These are phyloP conservation scores for Lactarius vividus DNA, from an alignment of 768 basidiomycete species.

Conservation along the genomic window DNA sequence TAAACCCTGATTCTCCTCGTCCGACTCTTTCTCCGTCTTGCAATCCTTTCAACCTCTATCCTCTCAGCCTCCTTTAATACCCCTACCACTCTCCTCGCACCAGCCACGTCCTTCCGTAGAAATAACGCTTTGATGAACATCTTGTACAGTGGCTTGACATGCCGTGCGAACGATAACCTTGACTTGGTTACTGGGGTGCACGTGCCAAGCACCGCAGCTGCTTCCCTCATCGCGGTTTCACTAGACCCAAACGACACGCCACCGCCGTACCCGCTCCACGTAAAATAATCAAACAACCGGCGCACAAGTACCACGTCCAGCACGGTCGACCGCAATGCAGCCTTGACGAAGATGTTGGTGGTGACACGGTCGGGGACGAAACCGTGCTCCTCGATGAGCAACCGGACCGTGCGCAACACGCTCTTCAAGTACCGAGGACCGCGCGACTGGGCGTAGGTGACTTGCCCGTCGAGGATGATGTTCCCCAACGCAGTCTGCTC, in stretches of 20 bases:
- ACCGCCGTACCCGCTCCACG: slow-evolving; percentile 55
- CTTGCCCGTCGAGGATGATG: slow-evolving; percentile 48
- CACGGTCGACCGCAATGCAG: slow-evolving; percentile 50
- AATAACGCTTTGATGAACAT: slow-evolving; percentile 27
- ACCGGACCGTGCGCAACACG: slow-evolving; percentile 39
- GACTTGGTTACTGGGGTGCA: slow-evolving; percentile 10
- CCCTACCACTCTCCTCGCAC: slow-evolving; percentile 25
- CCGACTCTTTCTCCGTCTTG: neutral
- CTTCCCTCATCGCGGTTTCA: slow-evolving; percentile 12
- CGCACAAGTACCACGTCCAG: slow-evolving; percentile 47
- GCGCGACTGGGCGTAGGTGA: slow-evolving; percentile 34
- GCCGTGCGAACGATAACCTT: slow-evolving; percentile 20
- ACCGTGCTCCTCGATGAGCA: slow-evolving; percentile 43
- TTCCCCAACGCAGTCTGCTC: slow-evolving; percentile 51
- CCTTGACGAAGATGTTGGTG: slow-evolving; percentile 64
- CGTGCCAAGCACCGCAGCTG: slow-evolving; percentile 17
- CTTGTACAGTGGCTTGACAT: slow-evolving; percentile 26
- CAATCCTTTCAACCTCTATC: slow-evolving; percentile 15
- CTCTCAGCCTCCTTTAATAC: slow-evolving; percentile 23
- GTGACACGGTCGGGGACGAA: slow-evolving; percentile 69
- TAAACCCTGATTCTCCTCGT: neutral
- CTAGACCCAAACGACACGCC: slow-evolving; percentile 19
- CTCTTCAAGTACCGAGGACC: slow-evolving; percentile 48
- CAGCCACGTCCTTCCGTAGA: slow-evolving; percentile 24
- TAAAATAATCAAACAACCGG: slow-evolving; percentile 61